Percentiles rank a stretch among this genome's conserved stretches.
These are phyloP conservation scores for Macrolepiota fuliginosa DNA, from an alignment of 768 basidiomycete genomes.

Conservation along the genomic window DNA sequence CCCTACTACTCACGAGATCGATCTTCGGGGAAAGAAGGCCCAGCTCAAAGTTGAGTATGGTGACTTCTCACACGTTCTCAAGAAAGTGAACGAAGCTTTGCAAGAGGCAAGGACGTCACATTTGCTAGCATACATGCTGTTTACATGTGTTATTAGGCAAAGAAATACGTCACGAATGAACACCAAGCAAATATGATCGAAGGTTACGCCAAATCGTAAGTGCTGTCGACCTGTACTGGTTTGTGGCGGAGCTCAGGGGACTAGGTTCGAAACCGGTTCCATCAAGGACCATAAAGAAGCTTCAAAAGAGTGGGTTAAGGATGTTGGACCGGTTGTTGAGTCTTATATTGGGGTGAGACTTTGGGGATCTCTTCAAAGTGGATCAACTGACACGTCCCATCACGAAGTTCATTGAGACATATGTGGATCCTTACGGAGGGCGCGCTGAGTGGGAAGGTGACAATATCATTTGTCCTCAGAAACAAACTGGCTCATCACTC, in stretches of 20 bases:
- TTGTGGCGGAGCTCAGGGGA: background rate
- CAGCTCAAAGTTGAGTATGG: conserved; percentile 71
- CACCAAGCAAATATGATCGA: conserved; percentile 74
- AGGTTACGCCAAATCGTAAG: conserved; percentile 76
- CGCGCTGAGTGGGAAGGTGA: conserved; percentile 91
- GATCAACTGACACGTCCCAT: background rate
- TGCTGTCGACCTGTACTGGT: background rate
- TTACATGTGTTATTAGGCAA: conserved; percentile 46
- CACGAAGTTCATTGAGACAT: conserved; percentile 70
- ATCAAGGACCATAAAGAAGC: conserved; percentile 78
- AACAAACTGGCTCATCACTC: conserved; percentile 10
- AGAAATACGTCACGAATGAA: conserved; percentile 70
- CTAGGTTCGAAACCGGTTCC: conserved; percentile 74
- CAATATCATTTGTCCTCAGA: conserved; percentile 8
- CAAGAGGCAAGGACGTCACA: conserved; percentile 42
- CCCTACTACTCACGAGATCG: conserved; percentile 42
- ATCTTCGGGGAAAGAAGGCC: conserved; percentile 37
- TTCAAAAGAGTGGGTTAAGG: conserved; percentile 81
- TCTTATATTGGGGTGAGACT: conserved; percentile 69
- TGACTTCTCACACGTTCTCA: conserved; percentile 62
- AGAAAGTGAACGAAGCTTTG: conserved; percentile 53
- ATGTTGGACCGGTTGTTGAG: conserved; percentile 84
- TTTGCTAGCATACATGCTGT: background rate
- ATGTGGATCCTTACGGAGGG: conserved; percentile 88
- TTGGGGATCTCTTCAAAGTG: background rate